phyloP scores from a whole-genome alignment of 306 rosid species.

The Gynostemma pentaphyllum region DNA sequence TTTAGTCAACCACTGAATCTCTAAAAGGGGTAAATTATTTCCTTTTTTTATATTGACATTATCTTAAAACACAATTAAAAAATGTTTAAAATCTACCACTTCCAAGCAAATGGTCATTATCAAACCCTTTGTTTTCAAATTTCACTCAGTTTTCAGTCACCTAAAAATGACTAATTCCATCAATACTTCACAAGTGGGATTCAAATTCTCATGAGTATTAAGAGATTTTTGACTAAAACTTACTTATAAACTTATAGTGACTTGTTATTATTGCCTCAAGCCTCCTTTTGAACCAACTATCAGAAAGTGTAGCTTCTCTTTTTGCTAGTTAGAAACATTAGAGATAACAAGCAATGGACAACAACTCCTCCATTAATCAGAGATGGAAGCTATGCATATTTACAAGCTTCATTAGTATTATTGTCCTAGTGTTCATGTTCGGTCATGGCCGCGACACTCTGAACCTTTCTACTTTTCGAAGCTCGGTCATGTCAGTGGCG shows the following conservation, averaged over 20 bases:
- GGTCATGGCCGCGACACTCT: constrained; percentile 2
- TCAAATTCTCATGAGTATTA: constrained; percentile 2
- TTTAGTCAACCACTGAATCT: constrained; percentile 7
- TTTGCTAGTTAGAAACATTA: neutral
- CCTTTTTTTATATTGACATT: neutral
- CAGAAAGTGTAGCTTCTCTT: neutral
- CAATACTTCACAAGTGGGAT: neutral
- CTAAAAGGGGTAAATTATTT: neutral
- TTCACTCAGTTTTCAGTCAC: neutral
- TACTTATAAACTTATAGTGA: neutral
- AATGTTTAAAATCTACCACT: neutral
- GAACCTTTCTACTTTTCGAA: neutral
- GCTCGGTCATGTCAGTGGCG: neutral
- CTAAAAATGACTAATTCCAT: neutral
- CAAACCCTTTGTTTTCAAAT: neutral
- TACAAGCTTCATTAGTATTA: constrained; percentile 17
- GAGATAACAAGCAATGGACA: constrained; percentile 19
- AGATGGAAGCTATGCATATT: constrained; percentile 22
- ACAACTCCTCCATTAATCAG: constrained; percentile 8
- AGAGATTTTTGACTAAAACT: neutral
- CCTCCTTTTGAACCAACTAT: neutral
- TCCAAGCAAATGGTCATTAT: neutral
- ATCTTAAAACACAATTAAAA: neutral
- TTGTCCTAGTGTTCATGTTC: constrained; percentile 12
- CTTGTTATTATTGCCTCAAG: neutral